Conservation (phyloP, 1,284 basidiomycete species). For the Apiotrichum sp. region DNA sequence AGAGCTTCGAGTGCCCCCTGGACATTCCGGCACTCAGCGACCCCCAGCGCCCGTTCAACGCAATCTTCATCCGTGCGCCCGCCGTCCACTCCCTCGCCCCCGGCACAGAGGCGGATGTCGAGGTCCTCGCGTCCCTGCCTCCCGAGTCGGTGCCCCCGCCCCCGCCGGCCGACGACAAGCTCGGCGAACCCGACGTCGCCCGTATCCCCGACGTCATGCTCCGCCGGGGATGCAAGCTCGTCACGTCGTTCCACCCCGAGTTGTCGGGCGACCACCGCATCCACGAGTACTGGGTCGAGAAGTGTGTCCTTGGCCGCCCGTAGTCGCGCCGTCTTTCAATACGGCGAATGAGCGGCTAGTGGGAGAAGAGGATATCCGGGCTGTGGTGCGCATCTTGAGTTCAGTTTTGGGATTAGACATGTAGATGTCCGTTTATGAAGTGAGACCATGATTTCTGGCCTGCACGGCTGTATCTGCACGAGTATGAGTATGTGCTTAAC, state of each 20-base stretch:
- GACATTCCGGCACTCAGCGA: slow-evolving; percentile 60
- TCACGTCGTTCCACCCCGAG: slow-evolving; percentile 94
- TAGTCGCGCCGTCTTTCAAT: neutral
- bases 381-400: too few species aligned
- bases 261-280: slow-evolving; percentile 79
- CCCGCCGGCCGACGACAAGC: slow-evolving; percentile 35
- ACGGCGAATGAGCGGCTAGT: too few species aligned
- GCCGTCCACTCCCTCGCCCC: slow-evolving; percentile 26
- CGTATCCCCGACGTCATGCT: slow-evolving; percentile 75
- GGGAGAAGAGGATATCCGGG: too few species aligned
- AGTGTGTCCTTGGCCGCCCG: slow-evolving; percentile 34
- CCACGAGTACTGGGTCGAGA: slow-evolving; percentile 57
- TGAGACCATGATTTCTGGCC: too few species aligned
- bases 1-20: slow-evolving; percentile 81
- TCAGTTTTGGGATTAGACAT: too few species aligned
- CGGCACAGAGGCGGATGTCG: neutral
- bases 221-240: slow-evolving; percentile 72
- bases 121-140: slow-evolving; percentile 63
- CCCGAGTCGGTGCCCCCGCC: slow-evolving; percentile 52
- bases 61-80: slow-evolving; percentile 93
- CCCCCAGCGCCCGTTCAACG: slow-evolving; percentile 63
- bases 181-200: slow-evolving; percentile 34
- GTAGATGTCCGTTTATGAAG: too few species aligned
- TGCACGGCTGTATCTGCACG: too few species aligned
- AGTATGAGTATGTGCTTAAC: too few species aligned